phyloP scores from a whole-genome alignment of 805 yeast species.

The Schizosaccharomyces japonicus region DNA sequence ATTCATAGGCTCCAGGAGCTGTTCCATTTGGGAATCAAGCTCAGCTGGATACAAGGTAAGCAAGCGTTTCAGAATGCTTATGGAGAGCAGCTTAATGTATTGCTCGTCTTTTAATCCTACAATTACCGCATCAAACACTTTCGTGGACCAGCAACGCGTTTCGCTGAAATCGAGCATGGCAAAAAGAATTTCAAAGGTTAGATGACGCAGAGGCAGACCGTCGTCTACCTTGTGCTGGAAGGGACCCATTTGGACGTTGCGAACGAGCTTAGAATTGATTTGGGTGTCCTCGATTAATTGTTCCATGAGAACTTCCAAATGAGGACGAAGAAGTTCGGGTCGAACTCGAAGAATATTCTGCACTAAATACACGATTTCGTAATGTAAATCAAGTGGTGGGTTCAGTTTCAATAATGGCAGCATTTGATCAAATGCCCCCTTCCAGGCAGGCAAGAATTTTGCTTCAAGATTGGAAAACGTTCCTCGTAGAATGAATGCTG shows the following conservation, averaged over 20 bases:
- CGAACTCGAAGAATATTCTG: too few species aligned
- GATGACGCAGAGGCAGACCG: conserved; percentile 48
- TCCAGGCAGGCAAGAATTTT: too few species aligned
- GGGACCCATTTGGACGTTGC: conserved; percentile 61
- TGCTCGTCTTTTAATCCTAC: conserved; percentile 38
- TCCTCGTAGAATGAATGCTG: too few species aligned
- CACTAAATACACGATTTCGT: too few species aligned
- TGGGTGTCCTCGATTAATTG: conserved; percentile 29
- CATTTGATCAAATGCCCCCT: too few species aligned
- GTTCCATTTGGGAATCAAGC: conserved; percentile 10
- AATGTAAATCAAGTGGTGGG: too few species aligned
- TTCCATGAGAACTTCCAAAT: conserved; percentile 26
- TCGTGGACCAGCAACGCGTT: background rate
- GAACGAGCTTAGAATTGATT: conserved; percentile 33
- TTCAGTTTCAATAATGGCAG: too few species aligned
- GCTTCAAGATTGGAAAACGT: too few species aligned
- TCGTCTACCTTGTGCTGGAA: conserved; percentile 63
- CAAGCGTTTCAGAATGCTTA: conserved; percentile 23
- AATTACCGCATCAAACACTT: conserved; percentile 22
- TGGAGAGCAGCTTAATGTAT: conserved; percentile 31
- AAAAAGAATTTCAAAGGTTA: conserved; percentile 45
- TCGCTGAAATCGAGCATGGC: conserved; percentile 18
- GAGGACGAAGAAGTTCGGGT: conserved; percentile 24
- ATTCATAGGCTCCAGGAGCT: conserved; percentile 18
- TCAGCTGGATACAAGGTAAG: conserved; percentile 16